Evolutionary conservation across 2,329 filamentous ascomycete species (phyloP).

Genomic region (Chaetomium olivaceum): DNA sequence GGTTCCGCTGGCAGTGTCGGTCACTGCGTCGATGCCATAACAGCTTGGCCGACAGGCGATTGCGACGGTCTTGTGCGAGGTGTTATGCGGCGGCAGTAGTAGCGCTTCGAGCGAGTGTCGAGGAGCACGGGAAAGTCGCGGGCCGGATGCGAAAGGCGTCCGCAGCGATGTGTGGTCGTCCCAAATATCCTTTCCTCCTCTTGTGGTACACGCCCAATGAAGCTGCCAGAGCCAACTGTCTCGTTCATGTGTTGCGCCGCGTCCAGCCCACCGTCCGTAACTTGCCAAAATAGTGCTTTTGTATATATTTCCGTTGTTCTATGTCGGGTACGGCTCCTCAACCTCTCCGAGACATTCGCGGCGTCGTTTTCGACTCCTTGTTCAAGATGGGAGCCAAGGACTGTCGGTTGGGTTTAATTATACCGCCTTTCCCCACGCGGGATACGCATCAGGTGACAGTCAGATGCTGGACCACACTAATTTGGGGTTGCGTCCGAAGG

Average conservation of each 20-base stretch:
- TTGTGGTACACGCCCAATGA: slow-evolving; percentile 11
- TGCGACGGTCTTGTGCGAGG: slow-evolving; percentile 11
- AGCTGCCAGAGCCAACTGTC: neutral
- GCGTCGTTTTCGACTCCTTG: neutral
- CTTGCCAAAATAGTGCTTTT: neutral
- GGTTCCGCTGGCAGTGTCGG: slow-evolving; percentile 40
- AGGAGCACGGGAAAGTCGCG: neutral
- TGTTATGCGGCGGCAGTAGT: neutral
- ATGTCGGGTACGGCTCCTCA: slow-evolving; percentile 1
- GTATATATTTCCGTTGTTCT: neutral
- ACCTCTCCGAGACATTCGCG: slow-evolving; percentile 7
- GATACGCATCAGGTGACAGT: slow-evolving; percentile 20
- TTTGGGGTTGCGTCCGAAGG: slow-evolving; percentile 1
- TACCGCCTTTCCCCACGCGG: slow-evolving; percentile 20
- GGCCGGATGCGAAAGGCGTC: neutral
- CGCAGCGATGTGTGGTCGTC: neutral
- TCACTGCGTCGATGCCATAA: slow-evolving; percentile 29
- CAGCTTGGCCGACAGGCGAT: slow-evolving; percentile 20
- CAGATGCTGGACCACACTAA: slow-evolving; percentile 4
- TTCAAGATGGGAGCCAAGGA: neutral
- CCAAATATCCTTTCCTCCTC: slow-evolving; percentile 9
- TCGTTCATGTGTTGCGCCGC: slow-evolving; percentile 16
- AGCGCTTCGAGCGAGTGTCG: neutral
- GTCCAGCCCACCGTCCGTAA: slow-evolving; percentile 4
- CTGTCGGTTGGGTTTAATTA: neutral